These are phyloP conservation scores for Pholiota microspora DNA, from an alignment of 768 basidiomycete species.

Conservation along the genomic window DNA sequence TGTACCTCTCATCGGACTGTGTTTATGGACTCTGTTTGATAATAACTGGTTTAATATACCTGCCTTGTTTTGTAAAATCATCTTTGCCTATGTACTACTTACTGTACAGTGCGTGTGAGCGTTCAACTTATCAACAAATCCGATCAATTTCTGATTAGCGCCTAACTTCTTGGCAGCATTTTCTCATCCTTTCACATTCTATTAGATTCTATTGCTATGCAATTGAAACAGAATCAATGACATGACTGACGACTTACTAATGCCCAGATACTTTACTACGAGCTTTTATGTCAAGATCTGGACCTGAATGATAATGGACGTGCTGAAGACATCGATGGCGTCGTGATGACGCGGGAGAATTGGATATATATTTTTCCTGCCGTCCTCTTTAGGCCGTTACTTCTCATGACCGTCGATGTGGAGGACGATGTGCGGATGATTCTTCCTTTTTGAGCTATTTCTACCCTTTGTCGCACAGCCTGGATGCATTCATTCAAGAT, in stretches of 20 bases:
- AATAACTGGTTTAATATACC: too few relatives aligned
- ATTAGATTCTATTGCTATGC: too few relatives aligned
- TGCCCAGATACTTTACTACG: neutral
- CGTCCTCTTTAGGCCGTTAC: neutral
- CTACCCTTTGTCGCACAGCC: neutral
- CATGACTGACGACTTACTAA: neutral
- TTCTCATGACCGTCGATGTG: neutral
- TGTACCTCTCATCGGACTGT: too few relatives aligned
- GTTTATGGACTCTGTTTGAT: too few relatives aligned
- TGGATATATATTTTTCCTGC: slow-evolving; percentile 9
- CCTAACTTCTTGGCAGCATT: neutral
- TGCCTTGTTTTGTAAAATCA: too few relatives aligned
- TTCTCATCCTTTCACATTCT: too few relatives aligned
- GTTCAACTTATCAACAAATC: neutral
- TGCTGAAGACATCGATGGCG: neutral
- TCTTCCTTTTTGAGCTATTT: neutral
- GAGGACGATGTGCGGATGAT: neutral
- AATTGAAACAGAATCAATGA: too few relatives aligned
- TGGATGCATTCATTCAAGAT: slow-evolving; percentile 2
- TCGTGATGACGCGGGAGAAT: neutral
- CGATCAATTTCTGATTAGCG: neutral
- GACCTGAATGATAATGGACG: neutral
- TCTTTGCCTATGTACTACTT: neutral
- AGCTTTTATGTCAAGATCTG: neutral
- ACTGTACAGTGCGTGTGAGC: neutral